Percentiles rank a stretch among this genome's conserved stretches.
Conservation (phyloP, 108 stramenopile genomes). For the Nitzschia sp. region DNA sequence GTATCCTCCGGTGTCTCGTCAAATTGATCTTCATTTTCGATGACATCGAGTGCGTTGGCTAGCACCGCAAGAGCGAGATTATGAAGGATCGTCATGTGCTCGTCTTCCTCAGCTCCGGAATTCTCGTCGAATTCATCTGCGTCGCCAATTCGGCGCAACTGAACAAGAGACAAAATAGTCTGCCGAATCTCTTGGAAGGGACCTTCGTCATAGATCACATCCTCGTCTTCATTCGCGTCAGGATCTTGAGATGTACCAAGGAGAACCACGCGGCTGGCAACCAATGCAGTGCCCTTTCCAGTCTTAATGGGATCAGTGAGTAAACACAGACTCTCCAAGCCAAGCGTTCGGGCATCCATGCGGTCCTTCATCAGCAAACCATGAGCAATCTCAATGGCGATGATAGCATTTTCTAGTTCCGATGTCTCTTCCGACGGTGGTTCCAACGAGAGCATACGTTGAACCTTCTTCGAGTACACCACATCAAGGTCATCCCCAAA, state of each 20-base stretch:
- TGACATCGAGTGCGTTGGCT: conserved; percentile 78
- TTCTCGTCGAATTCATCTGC: conserved; percentile 49
- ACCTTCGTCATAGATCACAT: conserved; percentile 63
- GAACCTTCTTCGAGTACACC: conserved; percentile 43
- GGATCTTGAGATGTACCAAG: conserved; percentile 62
- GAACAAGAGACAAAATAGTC: conserved; percentile 73
- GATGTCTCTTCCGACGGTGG: conserved; percentile 24
- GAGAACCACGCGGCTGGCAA: conserved; percentile 82
- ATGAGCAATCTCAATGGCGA: conserved; percentile 85
- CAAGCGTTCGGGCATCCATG: conserved; percentile 78
- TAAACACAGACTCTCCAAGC: conserved; percentile 77
- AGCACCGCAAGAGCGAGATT: conserved; percentile 83
- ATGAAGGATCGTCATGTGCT: conserved; percentile 64
- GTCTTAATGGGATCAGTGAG: conserved; percentile 83
- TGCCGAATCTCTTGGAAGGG: conserved; percentile 83
- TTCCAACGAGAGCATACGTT: conserved; percentile 43
- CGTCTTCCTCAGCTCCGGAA: conserved; percentile 50
- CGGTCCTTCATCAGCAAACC: conserved; percentile 86
- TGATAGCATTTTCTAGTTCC: conserved; percentile 66
- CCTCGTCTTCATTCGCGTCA: conserved; percentile 46
- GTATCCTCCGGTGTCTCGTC: conserved; percentile 46
- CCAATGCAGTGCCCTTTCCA: conserved; percentile 66
- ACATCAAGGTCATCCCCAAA: conserved; percentile 46
- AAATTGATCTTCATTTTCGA: conserved; percentile 43
- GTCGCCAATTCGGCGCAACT: conserved; percentile 68